Evolutionary conservation across 352 stramenopile genomes (phyloP).

Genomic region (Phytopythium aichiense): DNA sequence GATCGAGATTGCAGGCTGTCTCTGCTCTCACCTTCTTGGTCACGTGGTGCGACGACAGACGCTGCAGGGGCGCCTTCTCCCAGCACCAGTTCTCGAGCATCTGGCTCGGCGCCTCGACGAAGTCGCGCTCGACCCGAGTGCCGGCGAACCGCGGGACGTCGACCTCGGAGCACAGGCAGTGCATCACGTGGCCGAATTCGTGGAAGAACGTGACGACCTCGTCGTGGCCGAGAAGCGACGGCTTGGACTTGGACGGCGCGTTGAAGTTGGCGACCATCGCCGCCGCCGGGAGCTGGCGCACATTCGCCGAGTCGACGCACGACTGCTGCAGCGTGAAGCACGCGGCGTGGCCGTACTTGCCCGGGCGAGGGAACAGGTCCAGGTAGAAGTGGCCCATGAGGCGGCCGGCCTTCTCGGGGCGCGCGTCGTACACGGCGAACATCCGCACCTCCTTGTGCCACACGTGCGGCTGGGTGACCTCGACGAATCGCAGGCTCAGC

Average conservation of each 20-base stretch:
- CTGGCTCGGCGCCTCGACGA: constrained; percentile 89
- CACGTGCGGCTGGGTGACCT: constrained; percentile 73
- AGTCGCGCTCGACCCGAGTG: constrained; percentile 80
- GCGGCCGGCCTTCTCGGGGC: constrained; percentile 36
- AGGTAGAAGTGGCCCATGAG: constrained; percentile 88
- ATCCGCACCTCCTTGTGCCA: constrained; percentile 89
- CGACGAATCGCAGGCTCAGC: constrained; percentile 79
- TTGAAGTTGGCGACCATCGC: constrained; percentile 92
- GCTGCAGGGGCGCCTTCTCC: constrained; percentile 80
- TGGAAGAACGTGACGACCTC: constrained; percentile 90
- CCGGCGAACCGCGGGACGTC: constrained; percentile 75
- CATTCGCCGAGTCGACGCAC: constrained; percentile 54
- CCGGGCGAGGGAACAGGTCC: constrained; percentile 80
- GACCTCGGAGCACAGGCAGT: constrained; percentile 84
- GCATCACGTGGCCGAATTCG: constrained; percentile 90
- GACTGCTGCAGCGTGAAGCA: constrained; percentile 87
- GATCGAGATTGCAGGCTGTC: background rate
- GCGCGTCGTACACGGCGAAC: constrained; percentile 80
- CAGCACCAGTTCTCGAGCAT: constrained; percentile 92
- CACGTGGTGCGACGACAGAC: constrained; percentile 82
- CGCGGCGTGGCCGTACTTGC: constrained; percentile 88
- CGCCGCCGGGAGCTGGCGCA: constrained; percentile 63
- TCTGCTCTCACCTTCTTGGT: constrained; percentile 42
- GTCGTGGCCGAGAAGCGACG: constrained; percentile 72
- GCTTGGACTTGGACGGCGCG: constrained; percentile 68